These are phyloP conservation scores for Vigna angularis DNA, from an alignment of 306 rosid genomes.

Conservation along the genomic window DNA sequence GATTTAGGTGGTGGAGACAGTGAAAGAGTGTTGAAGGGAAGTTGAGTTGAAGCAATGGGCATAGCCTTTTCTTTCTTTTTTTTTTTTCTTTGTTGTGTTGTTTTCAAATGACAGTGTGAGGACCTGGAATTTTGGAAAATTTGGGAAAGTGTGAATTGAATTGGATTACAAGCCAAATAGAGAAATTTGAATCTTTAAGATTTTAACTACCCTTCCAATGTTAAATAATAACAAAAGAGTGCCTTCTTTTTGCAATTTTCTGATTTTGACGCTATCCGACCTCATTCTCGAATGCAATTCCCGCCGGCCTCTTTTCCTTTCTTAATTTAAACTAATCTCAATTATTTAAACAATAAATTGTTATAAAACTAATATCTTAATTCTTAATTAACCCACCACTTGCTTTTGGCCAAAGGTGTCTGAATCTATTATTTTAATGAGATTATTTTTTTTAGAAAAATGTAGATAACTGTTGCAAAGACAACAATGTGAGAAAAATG, in stretches of 20 bases:
- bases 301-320: slow-evolving; percentile 49
- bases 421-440: neutral
- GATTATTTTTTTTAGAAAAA: neutral
- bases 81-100: slow-evolving; percentile 15
- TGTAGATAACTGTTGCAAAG: neutral
- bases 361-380: neutral
- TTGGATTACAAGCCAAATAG: slow-evolving; percentile 37
- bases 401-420: neutral
- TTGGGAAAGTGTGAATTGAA: slow-evolving; percentile 26
- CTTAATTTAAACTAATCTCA: slow-evolving; percentile 14
- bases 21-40: neutral
- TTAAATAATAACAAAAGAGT: neutral
- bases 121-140: slow-evolving; percentile 36
- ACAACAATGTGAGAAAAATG: neutral
- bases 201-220: slow-evolving; percentile 28
- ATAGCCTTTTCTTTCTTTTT: neutral
- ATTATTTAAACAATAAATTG: neutral
- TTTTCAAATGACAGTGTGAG: slow-evolving; percentile 47
- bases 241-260: slow-evolving; percentile 10
- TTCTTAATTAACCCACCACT: neutral
- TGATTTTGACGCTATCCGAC: slow-evolving; percentile 12
- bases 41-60: slow-evolving; percentile 27
- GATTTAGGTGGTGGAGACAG: slow-evolving; percentile 43
- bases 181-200: slow-evolving; percentile 44
- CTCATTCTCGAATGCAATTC: slow-evolving; percentile 43